Base-by-base conservation (phyloP, 2,329 filamentous ascomycete genomes). In the Fusarium albidum region DNA sequence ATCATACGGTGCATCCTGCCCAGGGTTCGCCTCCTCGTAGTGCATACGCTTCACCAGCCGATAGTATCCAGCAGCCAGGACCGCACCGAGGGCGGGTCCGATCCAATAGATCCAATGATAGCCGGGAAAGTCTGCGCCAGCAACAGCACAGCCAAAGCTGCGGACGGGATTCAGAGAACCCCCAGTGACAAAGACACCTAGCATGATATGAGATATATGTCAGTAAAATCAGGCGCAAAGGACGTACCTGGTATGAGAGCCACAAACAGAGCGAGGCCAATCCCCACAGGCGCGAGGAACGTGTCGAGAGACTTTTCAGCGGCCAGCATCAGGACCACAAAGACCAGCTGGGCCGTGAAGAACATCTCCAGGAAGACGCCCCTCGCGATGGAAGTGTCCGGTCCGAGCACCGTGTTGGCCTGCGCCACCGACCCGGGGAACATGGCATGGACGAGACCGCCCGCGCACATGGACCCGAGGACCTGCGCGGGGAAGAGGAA, bases 271-370 rank as follows among this genome's bases (percentile, higher is more conserved):
- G 86, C 75, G 5, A 90, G 68, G 0, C 89, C 89, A 56, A 91
- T 89, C 3, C 85, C 87, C 1, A 91, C 72, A 0, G 88, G 88
- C 0, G 87, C 88, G 2, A 90, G 72, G 63, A 81, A 89, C 0
- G 87, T 91, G 4, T 84, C 83, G 34, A 84, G 83, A 66, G 90
- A 87, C 70, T 91, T 90, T 65, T 90, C 86, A 3, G 82, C 81
- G 0, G 86, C 87, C 42, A 90, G 74, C 83, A 90, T 87, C 66
- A 85, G 79, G 33, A 88, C 81, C 5, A 84, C 79, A 41, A 88
- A 78, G 6, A 86, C 78, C 9, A 88, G 72, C 58, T 85, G 77
- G 0, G 82, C 76, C 0, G 85, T 88, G 27, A 87, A 75, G 57
- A 88, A 84, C 72, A 85, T 79, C 68, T 88, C 86, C 35, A 88